Evolutionary conservation across 495 filamentous ascomycete genomes (phyloP).

Genomic region (Acidiella bohemica): DNA sequence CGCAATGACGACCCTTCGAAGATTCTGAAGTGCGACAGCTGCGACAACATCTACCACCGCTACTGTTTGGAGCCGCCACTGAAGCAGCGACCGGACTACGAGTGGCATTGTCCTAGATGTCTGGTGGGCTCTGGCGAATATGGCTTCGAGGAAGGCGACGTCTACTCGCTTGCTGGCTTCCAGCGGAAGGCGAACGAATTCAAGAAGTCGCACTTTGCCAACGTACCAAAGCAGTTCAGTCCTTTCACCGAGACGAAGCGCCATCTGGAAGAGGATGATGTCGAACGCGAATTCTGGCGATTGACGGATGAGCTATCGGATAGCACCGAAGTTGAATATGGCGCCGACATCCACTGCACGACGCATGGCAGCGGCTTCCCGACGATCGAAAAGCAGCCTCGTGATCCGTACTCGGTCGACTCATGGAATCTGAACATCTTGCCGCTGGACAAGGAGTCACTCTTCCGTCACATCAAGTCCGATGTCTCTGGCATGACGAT

Average conservation of each 20-base stretch:
- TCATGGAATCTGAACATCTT: conserved; percentile 95
- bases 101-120: conserved; percentile 95
- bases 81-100: conserved; percentile 62
- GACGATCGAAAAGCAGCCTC: conserved; percentile 81
- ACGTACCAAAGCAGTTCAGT: conserved; percentile 12
- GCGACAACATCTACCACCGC: conserved; percentile 78
- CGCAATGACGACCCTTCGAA: conserved; percentile 58
- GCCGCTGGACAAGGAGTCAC: conserved; percentile 76
- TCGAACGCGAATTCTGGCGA: conserved; percentile 95
- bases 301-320: conserved; percentile 85
- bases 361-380: conserved; percentile 97
- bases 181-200: conserved; percentile 92
- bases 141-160: conserved; percentile 91
- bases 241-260: conserved; percentile 38
- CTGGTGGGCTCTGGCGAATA: conserved; percentile 94
- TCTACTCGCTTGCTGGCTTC: conserved; percentile 92
- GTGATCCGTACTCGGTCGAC: conserved; percentile 71
- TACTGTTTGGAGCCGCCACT: conserved; percentile 78
- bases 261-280: conserved; percentile 84
- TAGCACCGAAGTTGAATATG: conserved; percentile 95
- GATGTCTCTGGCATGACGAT: conserved; percentile 99
- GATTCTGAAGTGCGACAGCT: conserved; percentile 81
- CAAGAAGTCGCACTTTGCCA: conserved; percentile 73
- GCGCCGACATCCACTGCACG: conserved; percentile 95
- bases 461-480: conserved; percentile 94